These are phyloP conservation scores for Galeopsis tetrahit DNA, from an alignment of 257 asterid genomes.

Conservation along the genomic window DNA sequence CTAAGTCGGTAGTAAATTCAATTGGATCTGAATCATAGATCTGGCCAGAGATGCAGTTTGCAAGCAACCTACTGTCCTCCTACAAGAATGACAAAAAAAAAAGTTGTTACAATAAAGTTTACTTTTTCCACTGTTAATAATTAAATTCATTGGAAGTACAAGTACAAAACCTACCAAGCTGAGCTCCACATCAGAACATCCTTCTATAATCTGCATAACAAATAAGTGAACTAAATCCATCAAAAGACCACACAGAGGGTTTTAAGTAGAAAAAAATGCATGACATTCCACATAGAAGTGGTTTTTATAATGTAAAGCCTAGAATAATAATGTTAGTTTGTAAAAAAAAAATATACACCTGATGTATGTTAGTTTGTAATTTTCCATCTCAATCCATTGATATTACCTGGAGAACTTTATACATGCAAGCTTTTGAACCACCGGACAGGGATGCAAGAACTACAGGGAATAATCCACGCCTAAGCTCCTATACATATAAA, in stretches of 20 bases:
- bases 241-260: slow-evolving; percentile 16
- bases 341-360: neutral
- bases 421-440: slow-evolving; percentile 95
- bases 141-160: slow-evolving; percentile 21
- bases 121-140: slow-evolving; percentile 20
- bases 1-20: slow-evolving; percentile 71
- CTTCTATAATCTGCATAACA: slow-evolving; percentile 72
- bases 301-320: neutral
- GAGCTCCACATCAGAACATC: slow-evolving; percentile 76
- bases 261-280: neutral
- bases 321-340: slow-evolving; percentile 1
- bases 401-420: slow-evolving; percentile 84
- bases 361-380: neutral
- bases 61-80: slow-evolving; percentile 77
- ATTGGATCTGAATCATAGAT: slow-evolving; percentile 92
- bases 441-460: slow-evolving; percentile 78
- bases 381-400: slow-evolving; percentile 13
- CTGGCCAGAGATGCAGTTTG: slow-evolving; percentile 85
- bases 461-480: slow-evolving; percentile 70
- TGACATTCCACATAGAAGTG: slow-evolving; percentile 15
- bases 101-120: slow-evolving; percentile 14
- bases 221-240: slow-evolving; percentile 20
- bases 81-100: slow-evolving; percentile 41
- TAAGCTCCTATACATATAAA: slow-evolving; percentile 59
- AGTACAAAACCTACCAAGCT: slow-evolving; percentile 54